A percentile compares a stretch with the other conserved stretches of the same genome.
Evolutionary conservation across 1,284 basidiomycete genomes (phyloP).

Genomic region (Naganishia albida): DNA sequence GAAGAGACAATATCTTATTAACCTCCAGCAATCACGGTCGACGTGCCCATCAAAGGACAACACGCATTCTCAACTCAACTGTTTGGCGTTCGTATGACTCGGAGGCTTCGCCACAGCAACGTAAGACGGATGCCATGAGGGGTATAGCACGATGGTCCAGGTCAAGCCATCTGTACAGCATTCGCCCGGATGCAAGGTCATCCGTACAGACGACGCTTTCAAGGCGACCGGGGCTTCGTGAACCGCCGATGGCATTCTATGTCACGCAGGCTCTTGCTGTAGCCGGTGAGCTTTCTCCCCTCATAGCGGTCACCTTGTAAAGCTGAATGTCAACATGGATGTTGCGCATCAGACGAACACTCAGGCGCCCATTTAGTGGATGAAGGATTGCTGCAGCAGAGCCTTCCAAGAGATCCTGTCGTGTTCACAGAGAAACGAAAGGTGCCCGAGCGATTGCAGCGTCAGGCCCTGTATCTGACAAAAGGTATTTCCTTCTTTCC

Average conservation of each 20-base stretch:
- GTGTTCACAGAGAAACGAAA: too few relatives aligned
- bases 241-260: neutral
- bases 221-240: neutral
- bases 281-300: neutral
- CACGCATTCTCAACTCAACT: too few relatives aligned
- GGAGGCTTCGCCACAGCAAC: neutral
- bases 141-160: neutral
- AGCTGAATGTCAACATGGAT: too few relatives aligned
- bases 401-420: too few relatives aligned
- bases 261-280: neutral
- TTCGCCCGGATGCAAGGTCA: neutral
- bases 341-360: too few relatives aligned
- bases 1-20: neutral
- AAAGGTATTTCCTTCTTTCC: too few relatives aligned
- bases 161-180: neutral
- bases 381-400: too few relatives aligned
- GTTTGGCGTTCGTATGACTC: too few relatives aligned
- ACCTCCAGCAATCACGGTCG: neutral
- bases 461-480: too few relatives aligned
- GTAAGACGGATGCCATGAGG: slow-evolving; percentile 1
- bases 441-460: too few relatives aligned
- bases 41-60: neutral
- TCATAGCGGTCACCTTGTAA: neutral
- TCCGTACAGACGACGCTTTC: neutral
- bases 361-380: too few relatives aligned